Evolutionary conservation across 345 rosid genomes (phyloP), one percentile per base, ranked within the genome.

Genomic region (Orychophragmus violaceus): DNA sequence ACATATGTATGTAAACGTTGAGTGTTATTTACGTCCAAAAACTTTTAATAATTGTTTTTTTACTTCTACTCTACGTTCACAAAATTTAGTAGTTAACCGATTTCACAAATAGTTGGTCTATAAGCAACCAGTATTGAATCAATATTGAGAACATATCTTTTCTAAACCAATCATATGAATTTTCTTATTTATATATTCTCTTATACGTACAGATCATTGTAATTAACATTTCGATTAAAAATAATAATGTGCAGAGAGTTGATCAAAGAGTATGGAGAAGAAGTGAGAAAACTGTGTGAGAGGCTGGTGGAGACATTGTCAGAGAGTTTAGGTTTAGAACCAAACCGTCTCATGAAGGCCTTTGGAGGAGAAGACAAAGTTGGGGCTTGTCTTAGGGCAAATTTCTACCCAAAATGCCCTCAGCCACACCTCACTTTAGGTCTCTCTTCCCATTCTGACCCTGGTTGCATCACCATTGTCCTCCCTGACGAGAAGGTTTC

Each of bases 341-440:
- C 87, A 45, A 72, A 82, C 11, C 37, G 28, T 6, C 81, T 94
- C 9, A 87, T 80, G 42, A 75, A 81, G 11, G 79, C 83, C 17
- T 87, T 94, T 18, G 97, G 97, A n/a, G 96, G 96, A 53, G 77
- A 50, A 37, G 79, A 81, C 18, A 36, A 74, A 2, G 72, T 81
- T 0, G 85, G 83, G 11, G 82, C 80, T 16, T 76, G 84, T 54
- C 48, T 94, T 10, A 78, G 97, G 70, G 86, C 83, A 25, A 90
- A 88, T 66, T 87, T 83, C 72, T 94, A 94, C 71, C 97, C 99
- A 2, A 90, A 82, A 72, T 94, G 99, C 61, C 99, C 99, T 3
- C 97, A 90, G 24, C 99, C 99, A 6, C 87, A 88, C 64, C 86
- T 94, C 44, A 78, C 90, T 12, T 77, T 83, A 12, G 92, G 89